These are phyloP conservation scores for Tetrapisispora fleetii DNA, from an alignment of 805 yeast species.

Conservation along the genomic window DNA sequence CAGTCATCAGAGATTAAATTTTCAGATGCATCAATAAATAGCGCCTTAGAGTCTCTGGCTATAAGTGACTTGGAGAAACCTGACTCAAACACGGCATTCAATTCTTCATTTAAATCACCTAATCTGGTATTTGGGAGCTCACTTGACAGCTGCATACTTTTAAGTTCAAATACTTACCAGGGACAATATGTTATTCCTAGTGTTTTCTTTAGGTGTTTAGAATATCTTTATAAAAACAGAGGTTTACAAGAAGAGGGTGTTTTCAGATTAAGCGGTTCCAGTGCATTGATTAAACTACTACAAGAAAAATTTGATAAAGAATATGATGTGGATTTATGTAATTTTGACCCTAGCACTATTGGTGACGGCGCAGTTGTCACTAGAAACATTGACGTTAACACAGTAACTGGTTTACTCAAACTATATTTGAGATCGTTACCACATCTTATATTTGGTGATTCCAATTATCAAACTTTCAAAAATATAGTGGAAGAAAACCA, in stretches of 20 bases:
- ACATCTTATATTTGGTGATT: constrained; percentile 50
- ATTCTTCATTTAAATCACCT: constrained; percentile 43
- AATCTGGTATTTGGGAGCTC: constrained; percentile 52
- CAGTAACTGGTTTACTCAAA: constrained; percentile 78
- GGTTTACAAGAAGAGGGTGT: constrained; percentile 84
- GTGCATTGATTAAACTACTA: constrained; percentile 58
- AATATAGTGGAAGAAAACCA: constrained; percentile 28
- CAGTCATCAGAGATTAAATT: constrained; percentile 8
- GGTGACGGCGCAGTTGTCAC: background rate
- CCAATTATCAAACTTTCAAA: constrained; percentile 33
- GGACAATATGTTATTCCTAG: constrained; percentile 47
- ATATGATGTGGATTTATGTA: constrained; percentile 58
- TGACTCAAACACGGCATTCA: background rate
- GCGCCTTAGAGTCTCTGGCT: constrained; percentile 26
- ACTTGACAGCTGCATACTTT: constrained; percentile 39
- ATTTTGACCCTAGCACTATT: constrained; percentile 7
- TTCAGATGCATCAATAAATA: constrained; percentile 20
- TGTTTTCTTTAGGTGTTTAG: constrained; percentile 68
- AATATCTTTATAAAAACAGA: constrained; percentile 50
- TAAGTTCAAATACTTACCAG: constrained; percentile 38
- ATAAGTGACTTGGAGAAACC: constrained; percentile 3
- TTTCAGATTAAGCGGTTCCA: constrained; percentile 83
- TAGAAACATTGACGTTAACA: constrained; percentile 54
- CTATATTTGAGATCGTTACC: constrained; percentile 74
- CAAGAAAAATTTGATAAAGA: constrained; percentile 59